Conservation (phyloP, 805 yeast species). For the Brettanomyces sp. region DNA sequence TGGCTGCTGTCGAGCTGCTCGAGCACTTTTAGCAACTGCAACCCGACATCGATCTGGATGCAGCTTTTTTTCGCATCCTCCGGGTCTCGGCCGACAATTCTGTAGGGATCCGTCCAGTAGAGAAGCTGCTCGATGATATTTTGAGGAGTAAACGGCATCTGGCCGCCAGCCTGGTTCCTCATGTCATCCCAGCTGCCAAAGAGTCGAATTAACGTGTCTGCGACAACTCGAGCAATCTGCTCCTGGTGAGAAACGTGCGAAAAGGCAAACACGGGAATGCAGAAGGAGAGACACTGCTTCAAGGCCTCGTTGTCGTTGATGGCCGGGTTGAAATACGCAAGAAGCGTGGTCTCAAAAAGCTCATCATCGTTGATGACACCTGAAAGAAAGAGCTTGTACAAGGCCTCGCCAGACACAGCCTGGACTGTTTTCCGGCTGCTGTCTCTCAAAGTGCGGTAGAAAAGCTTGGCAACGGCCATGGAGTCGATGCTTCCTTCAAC, state of each 20-base stretch:
- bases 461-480: constrained; percentile 55
- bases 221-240: constrained; percentile 51
- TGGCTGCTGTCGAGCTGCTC: constrained; percentile 39
- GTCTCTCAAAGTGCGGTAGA: constrained; percentile 55
- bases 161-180: constrained; percentile 21
- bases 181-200: constrained; percentile 32
- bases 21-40: constrained; percentile 44
- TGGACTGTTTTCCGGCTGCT: constrained; percentile 56
- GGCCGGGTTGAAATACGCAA: constrained; percentile 67
- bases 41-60: constrained; percentile 47
- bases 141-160: constrained; percentile 32
- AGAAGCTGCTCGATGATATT: constrained; percentile 60
- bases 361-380: constrained; percentile 66
- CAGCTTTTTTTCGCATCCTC: constrained; percentile 33
- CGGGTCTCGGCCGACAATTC: constrained; percentile 41
- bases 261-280: constrained; percentile 80
- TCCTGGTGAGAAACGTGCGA: constrained; percentile 67
- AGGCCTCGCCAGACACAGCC: constrained; percentile 75
- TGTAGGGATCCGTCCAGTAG: constrained; percentile 78
- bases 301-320: constrained; percentile 55
- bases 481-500: constrained; percentile 50
- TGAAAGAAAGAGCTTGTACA: constrained; percentile 73
- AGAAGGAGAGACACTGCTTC: constrained; percentile 74
- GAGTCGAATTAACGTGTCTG: constrained; percentile 56
- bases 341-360: constrained; percentile 57